Percentiles rank a stretch among this genome's conserved stretches.
These are phyloP conservation scores for Forsythia suspensa DNA, from an alignment of 257 asterid species.

Conservation along the genomic window DNA sequence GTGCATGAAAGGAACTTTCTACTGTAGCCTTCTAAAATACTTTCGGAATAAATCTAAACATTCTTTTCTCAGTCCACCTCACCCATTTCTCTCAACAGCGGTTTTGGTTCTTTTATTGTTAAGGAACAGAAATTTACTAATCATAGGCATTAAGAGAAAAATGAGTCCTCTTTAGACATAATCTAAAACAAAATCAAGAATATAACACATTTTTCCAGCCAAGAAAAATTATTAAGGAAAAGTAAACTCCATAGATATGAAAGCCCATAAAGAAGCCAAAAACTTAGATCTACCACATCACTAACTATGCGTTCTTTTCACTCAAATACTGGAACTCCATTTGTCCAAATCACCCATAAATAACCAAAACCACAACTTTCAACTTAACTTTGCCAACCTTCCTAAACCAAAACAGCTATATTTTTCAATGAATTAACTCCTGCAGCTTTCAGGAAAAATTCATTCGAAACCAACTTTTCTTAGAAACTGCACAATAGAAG, in stretches of 20 bases:
- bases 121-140: background rate
- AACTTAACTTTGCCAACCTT: background rate
- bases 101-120: background rate
- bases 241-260: background rate
- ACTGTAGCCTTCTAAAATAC: background rate
- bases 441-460: background rate
- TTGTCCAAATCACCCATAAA: background rate
- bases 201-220: background rate
- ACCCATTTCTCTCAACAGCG: constrained; percentile 19
- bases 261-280: background rate
- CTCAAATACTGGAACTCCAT: background rate
- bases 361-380: background rate
- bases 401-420: background rate
- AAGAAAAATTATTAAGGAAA: background rate
- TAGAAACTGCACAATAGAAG: background rate
- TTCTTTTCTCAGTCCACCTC: background rate
- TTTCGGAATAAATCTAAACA: background rate
- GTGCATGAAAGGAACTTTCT: background rate
- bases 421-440: too few relatives aligned
- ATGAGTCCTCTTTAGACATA: background rate
- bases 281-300: too few relatives aligned
- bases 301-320: too few relatives aligned
- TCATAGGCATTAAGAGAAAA: constrained; percentile 1
- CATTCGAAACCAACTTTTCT: background rate
- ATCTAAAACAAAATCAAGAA: too few relatives aligned